phyloP scores from a whole-genome alignment of 2,329 filamentous ascomycete genomes.

The Trichophyton benhamiae region DNA sequence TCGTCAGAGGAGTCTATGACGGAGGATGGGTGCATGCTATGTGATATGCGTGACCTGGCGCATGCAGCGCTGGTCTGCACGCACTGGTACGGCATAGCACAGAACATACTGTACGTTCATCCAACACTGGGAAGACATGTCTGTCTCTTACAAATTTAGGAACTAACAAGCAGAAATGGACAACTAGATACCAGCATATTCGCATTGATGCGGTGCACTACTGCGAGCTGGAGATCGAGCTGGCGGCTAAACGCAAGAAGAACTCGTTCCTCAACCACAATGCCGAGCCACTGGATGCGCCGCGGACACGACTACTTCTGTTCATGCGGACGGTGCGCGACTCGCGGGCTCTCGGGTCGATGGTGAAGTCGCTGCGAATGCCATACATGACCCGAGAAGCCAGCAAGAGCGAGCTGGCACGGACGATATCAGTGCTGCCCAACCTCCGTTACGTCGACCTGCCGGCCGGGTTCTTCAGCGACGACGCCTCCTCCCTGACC shows the following conservation, averaged over 20 bases:
- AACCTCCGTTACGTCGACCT: slow-evolving; percentile 83
- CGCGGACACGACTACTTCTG: slow-evolving; percentile 61
- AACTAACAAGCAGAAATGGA: neutral
- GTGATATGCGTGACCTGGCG: slow-evolving; percentile 77
- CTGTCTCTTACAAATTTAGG: neutral
- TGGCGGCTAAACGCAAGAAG: slow-evolving; percentile 67
- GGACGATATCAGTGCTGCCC: slow-evolving; percentile 71
- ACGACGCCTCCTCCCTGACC: slow-evolving; percentile 61
- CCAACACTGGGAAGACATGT: neutral
- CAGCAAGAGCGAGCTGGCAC: slow-evolving; percentile 69
- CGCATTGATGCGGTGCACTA: slow-evolving; percentile 92
- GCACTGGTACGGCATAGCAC: slow-evolving; percentile 54
- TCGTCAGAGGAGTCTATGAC: slow-evolving; percentile 69
- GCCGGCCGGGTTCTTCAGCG: slow-evolving; percentile 73
- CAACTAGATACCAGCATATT: slow-evolving; percentile 71
- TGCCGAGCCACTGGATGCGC: slow-evolving; percentile 67
- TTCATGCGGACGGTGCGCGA: slow-evolving; percentile 74
- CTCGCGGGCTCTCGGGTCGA: slow-evolving; percentile 54
- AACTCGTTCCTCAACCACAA: slow-evolving; percentile 62
- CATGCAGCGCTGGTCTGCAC: slow-evolving; percentile 64
- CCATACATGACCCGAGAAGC: slow-evolving; percentile 93
- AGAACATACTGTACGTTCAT: slow-evolving; percentile 49
- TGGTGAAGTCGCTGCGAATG: slow-evolving; percentile 70
- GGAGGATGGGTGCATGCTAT: slow-evolving; percentile 80
- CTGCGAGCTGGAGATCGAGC: slow-evolving; percentile 71